These are phyloP conservation scores for Linnemannia exigua DNA, from an alignment of 192 early-diverging fungal genomes.

Conservation along the genomic window DNA sequence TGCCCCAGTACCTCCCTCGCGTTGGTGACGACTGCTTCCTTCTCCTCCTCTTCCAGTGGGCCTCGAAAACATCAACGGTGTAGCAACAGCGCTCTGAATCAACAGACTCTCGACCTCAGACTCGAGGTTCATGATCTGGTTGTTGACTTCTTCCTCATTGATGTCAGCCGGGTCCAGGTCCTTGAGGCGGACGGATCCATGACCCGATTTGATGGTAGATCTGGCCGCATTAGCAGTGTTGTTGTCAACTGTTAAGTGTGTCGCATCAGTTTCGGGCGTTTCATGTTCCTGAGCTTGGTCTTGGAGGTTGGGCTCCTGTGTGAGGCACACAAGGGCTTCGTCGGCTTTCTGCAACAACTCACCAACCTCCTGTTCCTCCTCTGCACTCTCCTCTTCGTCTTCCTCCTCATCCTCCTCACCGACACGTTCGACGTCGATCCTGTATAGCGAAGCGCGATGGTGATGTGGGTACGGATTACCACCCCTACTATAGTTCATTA, in stretches of 20 bases:
- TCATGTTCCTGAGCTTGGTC: background rate
- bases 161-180: slow-evolving; percentile 36
- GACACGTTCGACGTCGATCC: slow-evolving; percentile 50
- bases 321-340: background rate
- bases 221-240: too few relatives aligned
- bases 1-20: slow-evolving; percentile 3
- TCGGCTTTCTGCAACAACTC: background rate
- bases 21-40: slow-evolving; percentile 10
- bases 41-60: too few relatives aligned
- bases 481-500: slow-evolving; percentile 8
- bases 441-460: slow-evolving; percentile 42
- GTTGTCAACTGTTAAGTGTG: background rate
- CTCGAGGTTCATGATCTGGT: slow-evolving; percentile 48
- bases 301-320: background rate
- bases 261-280: background rate
- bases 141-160: slow-evolving; percentile 38
- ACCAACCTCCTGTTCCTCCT: background rate
- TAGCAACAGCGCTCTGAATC: slow-evolving; percentile 23
- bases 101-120: slow-evolving; percentile 47
- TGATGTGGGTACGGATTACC: slow-evolving; percentile 34
- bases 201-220: slow-evolving; percentile 15
- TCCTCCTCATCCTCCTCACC: slow-evolving; percentile 54
- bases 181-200: slow-evolving; percentile 23
- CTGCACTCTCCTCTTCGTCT: slow-evolving; percentile 23
- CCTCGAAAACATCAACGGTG: slow-evolving; percentile 23